Evolutionary conservation across 352 stramenopile species (phyloP).

Genomic region (Phytophthora pluvialis): DNA sequence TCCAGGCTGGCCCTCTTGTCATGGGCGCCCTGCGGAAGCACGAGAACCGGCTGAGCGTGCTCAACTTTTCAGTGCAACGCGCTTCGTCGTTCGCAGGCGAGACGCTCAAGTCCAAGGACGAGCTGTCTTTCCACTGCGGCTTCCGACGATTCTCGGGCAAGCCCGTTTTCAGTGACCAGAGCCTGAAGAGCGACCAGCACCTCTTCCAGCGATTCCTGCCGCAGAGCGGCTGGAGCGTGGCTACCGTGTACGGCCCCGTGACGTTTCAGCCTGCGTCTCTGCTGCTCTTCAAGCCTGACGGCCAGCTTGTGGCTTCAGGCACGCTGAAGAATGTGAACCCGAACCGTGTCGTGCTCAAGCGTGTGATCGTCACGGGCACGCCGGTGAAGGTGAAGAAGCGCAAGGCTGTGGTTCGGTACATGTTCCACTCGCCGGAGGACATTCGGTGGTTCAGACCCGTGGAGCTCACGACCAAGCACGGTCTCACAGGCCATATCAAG

Average conservation of each 20-base stretch:
- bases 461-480: slow-evolving; percentile 97
- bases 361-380: slow-evolving; percentile 98
- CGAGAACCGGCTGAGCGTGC: slow-evolving; percentile 97
- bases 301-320: slow-evolving; percentile 93
- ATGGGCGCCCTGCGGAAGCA: slow-evolving; percentile 93
- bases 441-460: slow-evolving; percentile 99
- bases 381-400: slow-evolving; percentile 98
- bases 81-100: slow-evolving; percentile 69
- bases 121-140: slow-evolving; percentile 95
- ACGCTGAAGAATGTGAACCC: slow-evolving; percentile 97
- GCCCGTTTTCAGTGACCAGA: slow-evolving; percentile 98
- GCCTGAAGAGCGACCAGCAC: slow-evolving; percentile 99
- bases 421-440: slow-evolving; percentile 99
- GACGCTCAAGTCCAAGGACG: slow-evolving; percentile 97
- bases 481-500: slow-evolving; percentile 97
- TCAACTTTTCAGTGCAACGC: slow-evolving; percentile 97
- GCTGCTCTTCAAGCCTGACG: slow-evolving; percentile 91
- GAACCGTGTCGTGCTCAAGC: slow-evolving; percentile 98
- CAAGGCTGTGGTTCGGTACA: slow-evolving; percentile 98
- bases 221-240: slow-evolving; percentile 90
- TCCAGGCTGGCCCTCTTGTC: slow-evolving; percentile 68
- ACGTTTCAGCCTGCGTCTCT: slow-evolving; percentile 97
- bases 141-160: slow-evolving; percentile 94
- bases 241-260: slow-evolving; percentile 91
- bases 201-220: slow-evolving; percentile 98